Percentiles rank a stretch among this genome's conserved stretches.
Conservation (phyloP, 306 rosid species). For the Dalbergia cochinchinensis region DNA sequence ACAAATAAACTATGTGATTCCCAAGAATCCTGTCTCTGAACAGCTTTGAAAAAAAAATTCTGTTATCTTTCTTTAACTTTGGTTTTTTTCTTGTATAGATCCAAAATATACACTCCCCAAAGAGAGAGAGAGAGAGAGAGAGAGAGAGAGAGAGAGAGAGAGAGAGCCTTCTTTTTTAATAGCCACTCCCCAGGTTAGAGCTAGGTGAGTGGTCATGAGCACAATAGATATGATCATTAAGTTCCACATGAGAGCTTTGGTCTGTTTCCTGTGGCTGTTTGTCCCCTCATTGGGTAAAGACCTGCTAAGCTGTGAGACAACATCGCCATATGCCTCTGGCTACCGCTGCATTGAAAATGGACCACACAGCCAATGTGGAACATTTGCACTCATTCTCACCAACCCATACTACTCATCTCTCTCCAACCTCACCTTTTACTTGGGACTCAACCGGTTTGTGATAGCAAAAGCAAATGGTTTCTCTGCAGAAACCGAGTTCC, state of each 20-base stretch:
- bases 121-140: too few species aligned
- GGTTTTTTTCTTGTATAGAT: constrained; percentile 59
- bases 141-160: constrained; percentile 40
- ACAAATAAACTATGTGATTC: constrained; percentile 52
- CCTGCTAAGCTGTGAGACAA: constrained; percentile 56
- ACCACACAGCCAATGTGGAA: constrained; percentile 61
- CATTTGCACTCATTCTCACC: constrained; percentile 73
- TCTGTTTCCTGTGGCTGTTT: constrained; percentile 58
- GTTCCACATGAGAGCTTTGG: constrained; percentile 56
- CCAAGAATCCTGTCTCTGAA: constrained; percentile 64
- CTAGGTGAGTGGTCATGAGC: constrained; percentile 50
- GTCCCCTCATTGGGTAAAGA: constrained; percentile 59
- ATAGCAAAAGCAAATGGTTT: constrained; percentile 74
- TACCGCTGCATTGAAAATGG: constrained; percentile 61
- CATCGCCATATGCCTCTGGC: constrained; percentile 59
- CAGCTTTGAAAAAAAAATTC: constrained; percentile 47
- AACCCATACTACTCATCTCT: constrained; percentile 77
- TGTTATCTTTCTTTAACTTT: constrained; percentile 38
- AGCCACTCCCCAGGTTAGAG: constrained; percentile 52
- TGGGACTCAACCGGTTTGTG: constrained; percentile 64
- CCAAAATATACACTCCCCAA: constrained; percentile 64
- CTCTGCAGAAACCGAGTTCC: constrained; percentile 70
- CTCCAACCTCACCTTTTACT: constrained; percentile 71
- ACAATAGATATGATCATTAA: constrained; percentile 55
- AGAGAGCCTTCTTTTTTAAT: constrained; percentile 46